Evolutionary conservation across 306 rosid species (phyloP), one percentile per base, ranked within the genome.

Genomic region (Oemleria cerasiformis): DNA sequence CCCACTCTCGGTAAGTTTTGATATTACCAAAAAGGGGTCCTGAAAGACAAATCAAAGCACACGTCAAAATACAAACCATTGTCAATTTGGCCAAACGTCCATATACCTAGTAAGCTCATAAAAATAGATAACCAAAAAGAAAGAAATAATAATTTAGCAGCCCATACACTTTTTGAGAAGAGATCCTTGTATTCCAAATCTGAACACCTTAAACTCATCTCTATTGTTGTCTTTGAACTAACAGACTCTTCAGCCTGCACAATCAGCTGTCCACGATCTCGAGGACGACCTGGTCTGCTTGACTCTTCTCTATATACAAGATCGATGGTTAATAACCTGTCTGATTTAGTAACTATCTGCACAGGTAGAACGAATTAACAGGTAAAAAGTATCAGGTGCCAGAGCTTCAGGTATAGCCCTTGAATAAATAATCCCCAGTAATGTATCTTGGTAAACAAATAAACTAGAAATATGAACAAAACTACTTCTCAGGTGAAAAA

Each of bases 151-250:
- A 73, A 65, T 17, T 50, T 30, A 34, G 34, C 44, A 57, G 60
- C 36, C 81, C 97, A 62, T 95, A 95, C 99, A 81, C 92, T 95
- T 90, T 70, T 89, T 40, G 96, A 95, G 87, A 95, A 95, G 62
- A 92, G 96, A 85, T 95, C 99, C 91, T 83, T 91, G 81, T 81
- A 74, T 83, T 89, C 97, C 96, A 95, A 89, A 79, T 95, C 92
- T 50, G 85, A 79, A 86, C 99, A 89, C 84, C 87, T 87, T 63
- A 95, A 83, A 73, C 79, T 81, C 84, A 95, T 79, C 83, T 91
- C 97, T 36, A 83, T 39, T 0, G 88, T 81, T 58, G 92, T 88
- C 87, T 89, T 95, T 47, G 97, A 95, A 84, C 74, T 86, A 80
- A 89, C 41, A 79, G 86, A 86, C 81, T 95, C 97, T 85, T 95